phyloP scores from a whole-genome alignment of 768 basidiomycete species.

The Pulveroboletus sp. region DNA sequence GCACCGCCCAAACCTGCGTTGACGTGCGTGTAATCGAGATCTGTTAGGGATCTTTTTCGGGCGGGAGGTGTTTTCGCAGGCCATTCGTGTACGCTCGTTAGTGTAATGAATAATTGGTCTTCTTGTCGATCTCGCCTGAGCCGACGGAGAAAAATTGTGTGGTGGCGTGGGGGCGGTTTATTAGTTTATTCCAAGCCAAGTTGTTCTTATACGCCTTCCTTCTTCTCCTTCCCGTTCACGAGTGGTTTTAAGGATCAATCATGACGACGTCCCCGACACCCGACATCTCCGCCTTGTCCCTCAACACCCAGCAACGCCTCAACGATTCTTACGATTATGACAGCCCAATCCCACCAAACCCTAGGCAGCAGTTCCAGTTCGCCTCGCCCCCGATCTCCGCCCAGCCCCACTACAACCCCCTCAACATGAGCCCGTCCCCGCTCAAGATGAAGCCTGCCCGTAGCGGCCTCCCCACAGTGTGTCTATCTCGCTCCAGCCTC shows the following conservation, averaged over 20 bases:
- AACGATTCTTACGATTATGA: conserved; percentile 87
- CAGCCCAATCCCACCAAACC: conserved; percentile 44
- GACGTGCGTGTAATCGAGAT: conserved; percentile 12
- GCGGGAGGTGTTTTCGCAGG: too few relatives aligned
- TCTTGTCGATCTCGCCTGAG: neutral
- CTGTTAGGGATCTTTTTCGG: neutral
- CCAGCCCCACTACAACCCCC: conserved; percentile 46
- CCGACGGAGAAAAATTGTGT: conserved; percentile 4
- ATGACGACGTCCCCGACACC: conserved; percentile 79
- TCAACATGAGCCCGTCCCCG: conserved; percentile 62
- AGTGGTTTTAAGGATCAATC: conserved; percentile 36
- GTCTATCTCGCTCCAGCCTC: conserved; percentile 31
- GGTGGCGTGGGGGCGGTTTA: conserved; percentile 33
- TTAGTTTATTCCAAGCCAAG: conserved; percentile 18
- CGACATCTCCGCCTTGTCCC: conserved; percentile 73
- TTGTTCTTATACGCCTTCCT: conserved; percentile 19
- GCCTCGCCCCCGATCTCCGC: conserved; percentile 55
- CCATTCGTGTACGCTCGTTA: conserved; percentile 2
- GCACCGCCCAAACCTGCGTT: conserved; percentile 46
- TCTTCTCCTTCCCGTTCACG: conserved; percentile 31
- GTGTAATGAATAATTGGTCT: conserved; percentile 6
- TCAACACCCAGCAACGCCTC: conserved; percentile 72
- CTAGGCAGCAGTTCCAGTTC: conserved; percentile 67
- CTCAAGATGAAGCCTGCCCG: conserved; percentile 70
- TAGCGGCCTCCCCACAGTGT: conserved; percentile 68